Evolutionary conservation across 306 rosid genomes (phyloP).

Genomic region (Dryas drummondii): DNA sequence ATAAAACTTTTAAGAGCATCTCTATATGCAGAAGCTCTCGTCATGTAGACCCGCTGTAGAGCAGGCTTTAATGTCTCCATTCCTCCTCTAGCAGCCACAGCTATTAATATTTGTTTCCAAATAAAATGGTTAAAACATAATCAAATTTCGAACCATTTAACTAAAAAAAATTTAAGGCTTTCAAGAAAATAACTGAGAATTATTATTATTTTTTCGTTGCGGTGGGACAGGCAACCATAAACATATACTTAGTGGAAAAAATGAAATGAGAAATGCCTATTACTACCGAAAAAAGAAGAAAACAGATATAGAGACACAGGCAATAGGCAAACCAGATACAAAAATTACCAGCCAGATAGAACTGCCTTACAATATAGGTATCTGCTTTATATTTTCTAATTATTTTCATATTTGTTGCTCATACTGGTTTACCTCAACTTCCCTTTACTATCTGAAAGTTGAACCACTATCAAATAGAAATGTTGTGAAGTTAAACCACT

Average conservation of each 20-base stretch:
- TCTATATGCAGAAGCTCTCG: conserved; percentile 75
- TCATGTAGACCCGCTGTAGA: conserved; percentile 82
- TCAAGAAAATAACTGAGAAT: background rate
- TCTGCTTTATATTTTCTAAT: too few relatives aligned
- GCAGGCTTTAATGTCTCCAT: conserved; percentile 80
- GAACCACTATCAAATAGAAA: background rate
- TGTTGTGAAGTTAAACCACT: background rate
- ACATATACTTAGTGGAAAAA: background rate
- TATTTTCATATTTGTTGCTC: background rate
- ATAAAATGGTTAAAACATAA: conserved; percentile 12
- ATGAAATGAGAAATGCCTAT: background rate
- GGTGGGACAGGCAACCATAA: background rate
- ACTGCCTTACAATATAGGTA: background rate
- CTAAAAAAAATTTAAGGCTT: background rate
- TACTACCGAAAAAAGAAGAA: background rate
- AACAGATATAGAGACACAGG: background rate
- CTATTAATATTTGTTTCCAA: conserved; percentile 41
- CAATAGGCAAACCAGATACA: background rate
- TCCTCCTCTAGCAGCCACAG: conserved; percentile 79
- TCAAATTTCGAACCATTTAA: conserved; percentile 9
- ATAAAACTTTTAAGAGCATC: conserved; percentile 83
- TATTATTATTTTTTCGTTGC: background rate
- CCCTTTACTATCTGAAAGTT: background rate
- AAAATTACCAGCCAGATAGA: background rate
- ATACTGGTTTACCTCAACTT: background rate